Evolutionary conservation across 306 rosid genomes (phyloP).

Genomic region (Trichosanthes cucumerina): DNA sequence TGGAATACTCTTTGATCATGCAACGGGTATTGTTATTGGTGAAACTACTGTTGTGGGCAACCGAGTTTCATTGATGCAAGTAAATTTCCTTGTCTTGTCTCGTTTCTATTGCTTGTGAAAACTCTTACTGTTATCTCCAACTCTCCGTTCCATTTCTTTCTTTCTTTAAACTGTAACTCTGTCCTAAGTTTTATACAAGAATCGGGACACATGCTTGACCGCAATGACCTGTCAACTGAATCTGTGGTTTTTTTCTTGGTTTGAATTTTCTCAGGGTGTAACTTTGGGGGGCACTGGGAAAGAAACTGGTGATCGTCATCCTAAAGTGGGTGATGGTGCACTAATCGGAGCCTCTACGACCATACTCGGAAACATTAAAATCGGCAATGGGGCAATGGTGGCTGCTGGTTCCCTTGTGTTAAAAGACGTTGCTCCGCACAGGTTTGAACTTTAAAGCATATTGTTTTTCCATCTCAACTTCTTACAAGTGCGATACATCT

Average conservation of each 20-base stretch:
- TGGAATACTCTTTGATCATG: conserved; percentile 93
- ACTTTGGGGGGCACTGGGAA: conserved; percentile 93
- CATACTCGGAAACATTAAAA: conserved; percentile 75
- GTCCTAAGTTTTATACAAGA: background rate
- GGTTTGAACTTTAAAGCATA: conserved; percentile 29
- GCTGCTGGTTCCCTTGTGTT: conserved; percentile 89
- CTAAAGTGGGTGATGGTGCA: conserved; percentile 85
- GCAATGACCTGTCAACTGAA: background rate
- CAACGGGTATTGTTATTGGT: conserved; percentile 91
- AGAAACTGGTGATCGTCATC: conserved; percentile 82
- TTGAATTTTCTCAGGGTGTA: conserved; percentile 47
- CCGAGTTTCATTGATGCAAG: conserved; percentile 95
- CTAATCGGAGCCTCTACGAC: conserved; percentile 80
- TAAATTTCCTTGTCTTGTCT: conserved; percentile 25
- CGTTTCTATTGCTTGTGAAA: conserved; percentile 4
- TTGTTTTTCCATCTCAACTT: background rate
- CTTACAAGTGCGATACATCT: background rate
- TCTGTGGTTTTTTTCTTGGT: conserved; percentile 5
- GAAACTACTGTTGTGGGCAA: conserved; percentile 91
- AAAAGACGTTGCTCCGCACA: conserved; percentile 61
- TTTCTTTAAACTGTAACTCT: background rate
- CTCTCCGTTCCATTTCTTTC: background rate
- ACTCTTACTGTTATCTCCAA: background rate
- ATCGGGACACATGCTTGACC: background rate
- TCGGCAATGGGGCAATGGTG: conserved; percentile 79